A percentile compares a stretch with the other conserved stretches of the same genome.
phyloP scores from a whole-genome alignment of 192 early-diverging fungal genomes.

The Podila epicladia region DNA sequence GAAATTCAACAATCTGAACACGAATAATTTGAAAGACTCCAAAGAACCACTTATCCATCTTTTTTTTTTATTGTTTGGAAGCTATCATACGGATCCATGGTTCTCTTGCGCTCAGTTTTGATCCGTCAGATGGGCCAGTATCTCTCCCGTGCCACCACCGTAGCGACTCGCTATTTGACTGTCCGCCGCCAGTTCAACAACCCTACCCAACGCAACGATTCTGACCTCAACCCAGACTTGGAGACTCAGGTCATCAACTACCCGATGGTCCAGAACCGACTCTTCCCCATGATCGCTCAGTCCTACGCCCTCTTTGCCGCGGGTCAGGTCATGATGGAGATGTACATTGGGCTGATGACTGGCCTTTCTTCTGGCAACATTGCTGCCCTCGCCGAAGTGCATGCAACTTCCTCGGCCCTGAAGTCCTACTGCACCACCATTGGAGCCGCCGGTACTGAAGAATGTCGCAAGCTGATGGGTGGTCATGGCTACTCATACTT shows the following conservation, averaged over 20 bases:
- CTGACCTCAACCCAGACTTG: conserved; percentile 53
- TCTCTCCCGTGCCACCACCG: conserved; percentile 59
- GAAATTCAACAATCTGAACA: not conserved
- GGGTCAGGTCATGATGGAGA: conserved; percentile 38
- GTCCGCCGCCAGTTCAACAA: conserved; percentile 61
- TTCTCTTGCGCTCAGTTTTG: conserved; percentile 67
- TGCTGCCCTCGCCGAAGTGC: conserved; percentile 65
- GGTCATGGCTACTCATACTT: conserved; percentile 83
- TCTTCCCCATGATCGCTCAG: conserved; percentile 63
- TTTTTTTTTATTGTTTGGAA: conserved; percentile 4
- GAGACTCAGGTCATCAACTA: conserved; percentile 66
- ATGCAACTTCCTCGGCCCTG: conserved; percentile 82
- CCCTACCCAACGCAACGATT: conserved; percentile 50
- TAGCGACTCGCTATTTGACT: conserved; percentile 59
- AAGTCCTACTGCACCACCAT: conserved; percentile 80
- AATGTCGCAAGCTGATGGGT: conserved; percentile 76
- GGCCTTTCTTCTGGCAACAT: conserved; percentile 56
- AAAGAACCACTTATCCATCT: no score
- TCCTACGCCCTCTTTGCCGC: conserved; percentile 60
- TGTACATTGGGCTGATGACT: conserved; percentile 68
- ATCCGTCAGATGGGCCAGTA: conserved; percentile 58
- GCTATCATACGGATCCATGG: conserved; percentile 75
- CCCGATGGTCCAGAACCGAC: conserved; percentile 59
- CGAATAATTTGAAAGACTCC: no score
- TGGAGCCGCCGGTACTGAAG: conserved; percentile 72